Percentiles rank a stretch among this genome's conserved stretches.
Evolutionary conservation across 2,329 filamentous ascomycete species (phyloP).

Genomic region (Fusarium udum): DNA sequence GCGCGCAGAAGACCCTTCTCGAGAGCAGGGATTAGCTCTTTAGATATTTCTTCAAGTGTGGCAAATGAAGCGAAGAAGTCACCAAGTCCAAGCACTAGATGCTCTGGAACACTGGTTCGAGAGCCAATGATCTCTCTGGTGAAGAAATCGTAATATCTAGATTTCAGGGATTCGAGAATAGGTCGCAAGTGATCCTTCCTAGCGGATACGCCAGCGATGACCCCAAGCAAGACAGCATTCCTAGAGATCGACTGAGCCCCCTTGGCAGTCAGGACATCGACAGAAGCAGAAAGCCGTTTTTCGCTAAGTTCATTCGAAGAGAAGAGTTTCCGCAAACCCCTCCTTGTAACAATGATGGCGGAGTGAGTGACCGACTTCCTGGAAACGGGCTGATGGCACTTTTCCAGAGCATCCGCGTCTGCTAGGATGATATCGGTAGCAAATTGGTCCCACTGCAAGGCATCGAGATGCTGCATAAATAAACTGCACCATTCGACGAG

Average conservation of each 20-base stretch:
- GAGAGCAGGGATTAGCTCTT: slow-evolving; percentile 79
- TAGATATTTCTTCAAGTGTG: slow-evolving; percentile 76
- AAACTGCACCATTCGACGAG: slow-evolving; percentile 90
- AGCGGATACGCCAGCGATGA: slow-evolving; percentile 86
- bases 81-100: slow-evolving; percentile 76
- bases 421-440: slow-evolving; percentile 72
- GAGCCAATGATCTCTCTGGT: slow-evolving; percentile 86
- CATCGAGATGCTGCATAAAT: slow-evolving; percentile 75
- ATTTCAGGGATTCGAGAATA: slow-evolving; percentile 71
- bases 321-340: slow-evolving; percentile 80
- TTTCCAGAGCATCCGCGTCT: slow-evolving; percentile 79
- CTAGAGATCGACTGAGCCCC: slow-evolving; percentile 69
- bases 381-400: slow-evolving; percentile 73
- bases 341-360: slow-evolving; percentile 79
- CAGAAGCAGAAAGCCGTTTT: slow-evolving; percentile 68
- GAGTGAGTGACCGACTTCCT: slow-evolving; percentile 75
- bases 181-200: slow-evolving; percentile 72
- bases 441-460: slow-evolving; percentile 70
- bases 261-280: slow-evolving; percentile 76
- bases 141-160: slow-evolving; percentile 83
- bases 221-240: slow-evolving; percentile 81
- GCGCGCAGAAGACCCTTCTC: slow-evolving; percentile 90
- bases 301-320: slow-evolving; percentile 64
- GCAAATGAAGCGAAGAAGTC: slow-evolving; percentile 87
- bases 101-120: slow-evolving; percentile 72